Conservation (phyloP, 2,329 filamentous ascomycete species). For the Kalaharituber pfeilii region DNA sequence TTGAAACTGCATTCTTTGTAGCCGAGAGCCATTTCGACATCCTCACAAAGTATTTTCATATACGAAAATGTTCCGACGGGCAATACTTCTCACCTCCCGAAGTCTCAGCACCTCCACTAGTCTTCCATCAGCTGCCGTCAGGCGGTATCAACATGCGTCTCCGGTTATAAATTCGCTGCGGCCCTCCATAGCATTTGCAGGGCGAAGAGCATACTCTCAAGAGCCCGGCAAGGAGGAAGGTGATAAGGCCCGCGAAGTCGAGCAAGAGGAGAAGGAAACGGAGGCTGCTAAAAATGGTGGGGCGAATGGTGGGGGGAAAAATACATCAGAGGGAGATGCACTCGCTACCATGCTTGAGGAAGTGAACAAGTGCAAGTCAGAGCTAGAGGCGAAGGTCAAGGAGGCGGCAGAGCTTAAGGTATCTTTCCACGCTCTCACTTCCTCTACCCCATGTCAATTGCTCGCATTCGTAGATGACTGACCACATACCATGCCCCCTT, state of each 20-base stretch:
- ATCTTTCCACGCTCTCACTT: too few relatives aligned
- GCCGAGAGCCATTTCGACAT: too few relatives aligned
- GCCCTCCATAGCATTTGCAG: neutral
- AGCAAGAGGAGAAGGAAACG: neutral
- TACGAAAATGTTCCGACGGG: neutral
- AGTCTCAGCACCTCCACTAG: too few relatives aligned
- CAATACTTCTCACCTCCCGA: neutral
- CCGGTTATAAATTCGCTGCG: neutral
- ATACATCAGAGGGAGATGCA: slow-evolving; percentile 22
- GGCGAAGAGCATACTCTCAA: neutral
- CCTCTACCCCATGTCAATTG: neutral
- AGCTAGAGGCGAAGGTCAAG: slow-evolving; percentile 54
- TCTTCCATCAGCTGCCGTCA: too few relatives aligned
- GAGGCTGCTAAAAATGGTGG: neutral
- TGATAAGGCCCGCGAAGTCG: neutral
- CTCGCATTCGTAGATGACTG: slow-evolving; percentile 1
- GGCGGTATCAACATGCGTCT: neutral
- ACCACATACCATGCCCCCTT: neutral
- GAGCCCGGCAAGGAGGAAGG: neutral
- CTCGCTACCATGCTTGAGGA: slow-evolving; percentile 31
- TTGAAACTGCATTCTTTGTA: too few relatives aligned
- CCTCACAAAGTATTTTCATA: too few relatives aligned
- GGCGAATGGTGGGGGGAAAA: slow-evolving; percentile 23
- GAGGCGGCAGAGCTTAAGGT: slow-evolving; percentile 77
- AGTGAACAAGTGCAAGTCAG: slow-evolving; percentile 34